phyloP scores from a whole-genome alignment of 2,329 filamentous ascomycete genomes.

The Trichoderma aggressivum region DNA sequence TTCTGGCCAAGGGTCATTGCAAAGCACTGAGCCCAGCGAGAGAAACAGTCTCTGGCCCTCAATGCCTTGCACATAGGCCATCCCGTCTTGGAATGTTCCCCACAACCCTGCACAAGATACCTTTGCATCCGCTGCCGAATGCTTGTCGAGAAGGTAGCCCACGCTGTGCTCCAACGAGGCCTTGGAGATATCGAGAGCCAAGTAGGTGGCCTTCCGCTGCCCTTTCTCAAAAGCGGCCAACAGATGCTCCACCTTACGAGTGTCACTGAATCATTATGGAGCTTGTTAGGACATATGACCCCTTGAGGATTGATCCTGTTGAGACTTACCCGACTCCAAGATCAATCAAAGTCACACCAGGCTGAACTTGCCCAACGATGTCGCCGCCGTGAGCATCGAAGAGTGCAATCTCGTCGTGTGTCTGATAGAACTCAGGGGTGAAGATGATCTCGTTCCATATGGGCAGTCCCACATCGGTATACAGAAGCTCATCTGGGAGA shows the following conservation, averaged over 20 bases:
- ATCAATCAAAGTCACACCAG: constrained; percentile 37
- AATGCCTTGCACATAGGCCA: constrained; percentile 31
- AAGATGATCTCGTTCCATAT: constrained; percentile 43
- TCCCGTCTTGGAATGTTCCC: constrained; percentile 39
- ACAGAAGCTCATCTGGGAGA: constrained; percentile 41
- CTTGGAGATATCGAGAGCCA: constrained; percentile 41
- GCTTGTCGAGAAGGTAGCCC: constrained; percentile 30
- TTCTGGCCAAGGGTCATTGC: constrained; percentile 39
- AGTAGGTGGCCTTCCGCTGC: constrained; percentile 32
- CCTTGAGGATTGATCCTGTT: not conserved
- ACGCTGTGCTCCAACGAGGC: constrained; percentile 36
- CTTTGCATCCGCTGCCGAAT: constrained; percentile 26
- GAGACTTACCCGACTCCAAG: constrained; percentile 41
- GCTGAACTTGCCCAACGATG: constrained; percentile 30
- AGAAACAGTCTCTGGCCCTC: constrained; percentile 36
- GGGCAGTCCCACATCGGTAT: constrained; percentile 36
- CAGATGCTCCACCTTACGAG: constrained; percentile 39
- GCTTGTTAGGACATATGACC: not conserved
- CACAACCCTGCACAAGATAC: constrained; percentile 39
- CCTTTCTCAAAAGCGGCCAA: constrained; percentile 35
- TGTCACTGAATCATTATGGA: constrained; percentile 33
- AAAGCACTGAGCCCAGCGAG: constrained; percentile 41
- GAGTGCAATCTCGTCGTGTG: constrained; percentile 38
- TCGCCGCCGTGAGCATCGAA: constrained; percentile 36
- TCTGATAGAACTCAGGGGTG: constrained; percentile 40